Conservation (phyloP, 768 basidiomycete genomes). For the Pleurotus citrinopileatus region DNA sequence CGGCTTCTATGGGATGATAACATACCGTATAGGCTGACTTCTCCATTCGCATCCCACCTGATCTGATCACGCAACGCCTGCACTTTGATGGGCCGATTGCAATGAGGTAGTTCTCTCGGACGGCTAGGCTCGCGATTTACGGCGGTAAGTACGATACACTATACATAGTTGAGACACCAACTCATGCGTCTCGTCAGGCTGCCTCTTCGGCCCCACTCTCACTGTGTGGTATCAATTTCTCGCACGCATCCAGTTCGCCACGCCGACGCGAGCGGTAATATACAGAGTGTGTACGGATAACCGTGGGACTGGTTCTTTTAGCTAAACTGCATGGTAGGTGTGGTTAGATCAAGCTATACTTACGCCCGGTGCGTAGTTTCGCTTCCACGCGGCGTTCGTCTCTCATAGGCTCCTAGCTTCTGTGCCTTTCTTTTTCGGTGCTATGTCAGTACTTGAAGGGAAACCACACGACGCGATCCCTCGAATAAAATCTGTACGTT, state of each 20-base stretch:
- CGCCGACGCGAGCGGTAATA: slow-evolving; percentile 52
- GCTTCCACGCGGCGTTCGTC: not conserved
- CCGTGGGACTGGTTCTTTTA: not conserved
- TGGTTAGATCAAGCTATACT: slow-evolving; percentile 79
- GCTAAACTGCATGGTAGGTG: slow-evolving; percentile 42
- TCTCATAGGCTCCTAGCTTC: slow-evolving; percentile 27
- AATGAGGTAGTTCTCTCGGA: slow-evolving; percentile 46
- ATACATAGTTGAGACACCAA: not conserved
- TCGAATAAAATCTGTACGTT: slow-evolving; percentile 44
- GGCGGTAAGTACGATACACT: slow-evolving; percentile 50
- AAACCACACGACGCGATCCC: slow-evolving; percentile 46
- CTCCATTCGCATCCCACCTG: not conserved
- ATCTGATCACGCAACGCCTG: no score
- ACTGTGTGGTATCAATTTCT: slow-evolving; percentile 81
- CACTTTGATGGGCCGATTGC: not conserved
- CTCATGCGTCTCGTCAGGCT: slow-evolving; percentile 33
- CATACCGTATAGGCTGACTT: not conserved
- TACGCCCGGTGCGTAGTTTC: slow-evolving; percentile 53
- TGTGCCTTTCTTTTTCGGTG: slow-evolving; percentile 56
- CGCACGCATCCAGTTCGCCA: slow-evolving; percentile 66
- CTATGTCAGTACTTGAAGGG: slow-evolving; percentile 81
- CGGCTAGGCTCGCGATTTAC: slow-evolving; percentile 66
- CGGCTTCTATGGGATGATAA: slow-evolving; percentile 1
- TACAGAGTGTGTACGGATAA: slow-evolving; percentile 45
- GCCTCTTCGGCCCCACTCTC: slow-evolving; percentile 76